Evolutionary conservation across 1,139 yeast genomes (phyloP).

Genomic region (Pichia sp.): DNA sequence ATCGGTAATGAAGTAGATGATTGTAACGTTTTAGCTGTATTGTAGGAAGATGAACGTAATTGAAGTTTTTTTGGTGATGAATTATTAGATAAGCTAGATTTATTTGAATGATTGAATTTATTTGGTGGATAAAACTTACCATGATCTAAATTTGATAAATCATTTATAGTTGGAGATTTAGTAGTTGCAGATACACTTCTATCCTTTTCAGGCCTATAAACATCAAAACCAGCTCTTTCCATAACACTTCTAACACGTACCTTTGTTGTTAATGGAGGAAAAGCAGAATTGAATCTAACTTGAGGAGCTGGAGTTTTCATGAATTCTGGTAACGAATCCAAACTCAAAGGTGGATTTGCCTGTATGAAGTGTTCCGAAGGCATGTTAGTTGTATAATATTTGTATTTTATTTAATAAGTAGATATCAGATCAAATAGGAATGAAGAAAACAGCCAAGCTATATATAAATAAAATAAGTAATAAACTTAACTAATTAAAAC

Average conservation of each 20-base stretch:
- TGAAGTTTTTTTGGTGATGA: slow-evolving; percentile 1
- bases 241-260: slow-evolving; percentile 50
- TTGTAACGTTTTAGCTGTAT: neutral
- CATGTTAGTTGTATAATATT: neutral
- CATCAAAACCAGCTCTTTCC: slow-evolving; percentile 61
- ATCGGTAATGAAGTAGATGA: slow-evolving; percentile 1
- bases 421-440: neutral
- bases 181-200: neutral
- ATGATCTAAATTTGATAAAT: neutral
- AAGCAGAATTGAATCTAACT: slow-evolving; percentile 32
- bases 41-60: slow-evolving; percentile 7
- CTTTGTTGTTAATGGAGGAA: slow-evolving; percentile 50
- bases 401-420: neutral
- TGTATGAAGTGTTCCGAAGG: neutral
- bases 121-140: slow-evolving; percentile 8
- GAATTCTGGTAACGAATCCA: slow-evolving; percentile 28
- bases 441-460: neutral
- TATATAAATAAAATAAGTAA: too few relatives aligned
- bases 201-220: slow-evolving; percentile 28
- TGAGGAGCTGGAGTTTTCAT: slow-evolving; percentile 25
- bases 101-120: slow-evolving; percentile 4
- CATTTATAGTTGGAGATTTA: slow-evolving; percentile 4
- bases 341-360: slow-evolving; percentile 13
- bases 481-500: too few relatives aligned
- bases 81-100: neutral